Evolutionary conservation across 2,329 filamentous ascomycete species (phyloP).

Genomic region (Trichoderma citrinoviride): DNA sequence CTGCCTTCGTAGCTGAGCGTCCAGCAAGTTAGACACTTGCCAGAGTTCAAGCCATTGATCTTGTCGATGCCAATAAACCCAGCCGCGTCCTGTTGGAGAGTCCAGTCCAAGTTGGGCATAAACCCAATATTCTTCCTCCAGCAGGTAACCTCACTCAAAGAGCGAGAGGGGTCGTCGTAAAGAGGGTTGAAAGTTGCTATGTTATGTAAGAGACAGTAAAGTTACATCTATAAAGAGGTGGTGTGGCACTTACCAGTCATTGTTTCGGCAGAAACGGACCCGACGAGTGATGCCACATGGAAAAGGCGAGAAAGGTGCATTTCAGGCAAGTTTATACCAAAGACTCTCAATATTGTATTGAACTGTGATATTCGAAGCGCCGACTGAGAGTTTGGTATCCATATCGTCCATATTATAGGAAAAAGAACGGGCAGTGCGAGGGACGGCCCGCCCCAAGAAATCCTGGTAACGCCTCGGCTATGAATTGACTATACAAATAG

Average conservation of each 20-base stretch:
- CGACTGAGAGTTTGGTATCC: too few relatives aligned
- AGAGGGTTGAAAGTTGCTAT: constrained; percentile 1
- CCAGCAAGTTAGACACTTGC: neutral
- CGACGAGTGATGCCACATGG: neutral
- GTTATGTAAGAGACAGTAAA: neutral
- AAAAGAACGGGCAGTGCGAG: neutral
- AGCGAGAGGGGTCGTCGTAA: constrained; percentile 1
- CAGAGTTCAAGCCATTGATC: neutral
- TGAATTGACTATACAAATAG: neutral
- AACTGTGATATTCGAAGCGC: neutral
- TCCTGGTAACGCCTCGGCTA: neutral
- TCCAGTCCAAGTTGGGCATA: constrained; percentile 8
- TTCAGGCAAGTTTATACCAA: neutral
- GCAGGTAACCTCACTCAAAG: constrained; percentile 2
- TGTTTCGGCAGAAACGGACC: neutral
- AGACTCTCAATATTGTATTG: neutral
- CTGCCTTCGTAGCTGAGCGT: neutral
- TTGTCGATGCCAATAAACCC: neutral
- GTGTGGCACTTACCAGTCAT: neutral
- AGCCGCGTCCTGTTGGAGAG: constrained; percentile 3
- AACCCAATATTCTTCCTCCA: constrained; percentile 7
- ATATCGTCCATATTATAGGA: neutral
- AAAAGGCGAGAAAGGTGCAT: neutral
- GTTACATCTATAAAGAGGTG: neutral
- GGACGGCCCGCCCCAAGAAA: neutral